These are phyloP conservation scores for Spencermartinsiella ligniputridi DNA, from an alignment of 1,139 yeast species.

Conservation along the genomic window DNA sequence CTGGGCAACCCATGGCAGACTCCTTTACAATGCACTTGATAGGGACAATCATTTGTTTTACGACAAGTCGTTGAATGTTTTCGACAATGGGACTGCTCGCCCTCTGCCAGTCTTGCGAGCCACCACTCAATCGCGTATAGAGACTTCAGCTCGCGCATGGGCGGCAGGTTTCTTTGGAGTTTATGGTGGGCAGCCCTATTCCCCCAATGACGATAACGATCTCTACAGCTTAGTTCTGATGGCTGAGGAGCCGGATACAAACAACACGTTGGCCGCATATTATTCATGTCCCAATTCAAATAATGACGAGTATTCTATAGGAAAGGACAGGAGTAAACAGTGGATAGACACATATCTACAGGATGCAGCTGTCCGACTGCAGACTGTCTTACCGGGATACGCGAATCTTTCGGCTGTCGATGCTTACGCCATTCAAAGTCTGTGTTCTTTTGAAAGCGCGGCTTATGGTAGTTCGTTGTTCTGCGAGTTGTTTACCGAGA, in stretches of 20 bases:
- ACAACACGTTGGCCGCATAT: slow-evolving; percentile 42
- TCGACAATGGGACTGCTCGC: slow-evolving; percentile 31
- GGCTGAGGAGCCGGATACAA: slow-evolving; percentile 34
- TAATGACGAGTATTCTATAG: slow-evolving; percentile 22
- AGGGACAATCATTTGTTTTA: slow-evolving; percentile 22
- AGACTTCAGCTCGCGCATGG: slow-evolving; percentile 41
- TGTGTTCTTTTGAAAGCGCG: slow-evolving; percentile 49
- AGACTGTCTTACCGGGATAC: slow-evolving; percentile 41
- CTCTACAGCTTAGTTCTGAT: slow-evolving; percentile 33
- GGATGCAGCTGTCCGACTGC: slow-evolving; percentile 41
- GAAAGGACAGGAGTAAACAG: slow-evolving; percentile 21
- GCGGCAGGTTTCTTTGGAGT: slow-evolving; percentile 43
- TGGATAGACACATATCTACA: slow-evolving; percentile 39
- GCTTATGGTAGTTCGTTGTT: slow-evolving; percentile 46
- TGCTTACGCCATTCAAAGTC: slow-evolving; percentile 38
- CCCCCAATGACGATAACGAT: slow-evolving; percentile 28
- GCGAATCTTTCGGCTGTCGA: slow-evolving; percentile 37
- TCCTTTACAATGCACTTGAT: slow-evolving; percentile 32
- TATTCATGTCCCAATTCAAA: slow-evolving; percentile 37
- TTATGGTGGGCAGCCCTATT: slow-evolving; percentile 32
- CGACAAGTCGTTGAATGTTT: slow-evolving; percentile 27
- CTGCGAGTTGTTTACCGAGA: slow-evolving; percentile 46
- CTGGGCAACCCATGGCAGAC: slow-evolving; percentile 41
- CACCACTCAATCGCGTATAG: slow-evolving; percentile 38
- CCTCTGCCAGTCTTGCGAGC: slow-evolving; percentile 37